Evolutionary conservation across 192 early-diverging fungal species (phyloP).

Genomic region (Coemansia sp.): DNA sequence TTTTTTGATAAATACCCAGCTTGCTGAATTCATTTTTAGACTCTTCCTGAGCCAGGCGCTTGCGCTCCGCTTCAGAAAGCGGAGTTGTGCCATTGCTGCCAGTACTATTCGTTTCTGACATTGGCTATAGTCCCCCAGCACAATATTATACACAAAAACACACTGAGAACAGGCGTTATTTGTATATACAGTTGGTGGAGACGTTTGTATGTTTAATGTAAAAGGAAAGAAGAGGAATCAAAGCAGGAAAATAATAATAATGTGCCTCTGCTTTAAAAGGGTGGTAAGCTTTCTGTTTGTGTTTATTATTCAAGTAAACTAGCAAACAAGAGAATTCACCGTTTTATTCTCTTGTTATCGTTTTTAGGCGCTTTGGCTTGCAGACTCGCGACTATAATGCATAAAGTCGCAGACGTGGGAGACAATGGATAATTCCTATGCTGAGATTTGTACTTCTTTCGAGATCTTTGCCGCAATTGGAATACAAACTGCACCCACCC

Average conservation of each 20-base stretch:
- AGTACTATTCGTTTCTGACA: background rate
- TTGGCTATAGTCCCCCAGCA: background rate
- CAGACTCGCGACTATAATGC: background rate
- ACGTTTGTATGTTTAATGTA: background rate
- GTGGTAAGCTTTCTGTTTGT: background rate
- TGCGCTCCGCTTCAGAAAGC: conserved; percentile 31
- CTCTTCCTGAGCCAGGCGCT: conserved; percentile 33
- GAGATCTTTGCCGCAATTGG: background rate
- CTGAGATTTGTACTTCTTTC: background rate
- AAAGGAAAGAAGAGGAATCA: background rate
- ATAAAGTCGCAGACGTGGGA: background rate
- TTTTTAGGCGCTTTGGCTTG: background rate
- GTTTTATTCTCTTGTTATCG: background rate
- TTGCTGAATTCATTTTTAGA: conserved; percentile 35
- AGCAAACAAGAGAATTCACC: background rate
- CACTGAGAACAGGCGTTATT: background rate
- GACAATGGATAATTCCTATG: background rate
- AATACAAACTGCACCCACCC: background rate
- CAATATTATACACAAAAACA: background rate
- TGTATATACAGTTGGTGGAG: background rate
- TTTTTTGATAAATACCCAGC: conserved; percentile 39
- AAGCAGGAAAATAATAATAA: background rate
- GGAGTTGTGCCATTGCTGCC: conserved; percentile 9
- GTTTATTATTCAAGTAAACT: conserved; percentile 3
- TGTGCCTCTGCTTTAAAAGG: background rate